phyloP scores from a whole-genome alignment of 2,329 filamentous ascomycete species.

The Apiospora phragmitis region DNA sequence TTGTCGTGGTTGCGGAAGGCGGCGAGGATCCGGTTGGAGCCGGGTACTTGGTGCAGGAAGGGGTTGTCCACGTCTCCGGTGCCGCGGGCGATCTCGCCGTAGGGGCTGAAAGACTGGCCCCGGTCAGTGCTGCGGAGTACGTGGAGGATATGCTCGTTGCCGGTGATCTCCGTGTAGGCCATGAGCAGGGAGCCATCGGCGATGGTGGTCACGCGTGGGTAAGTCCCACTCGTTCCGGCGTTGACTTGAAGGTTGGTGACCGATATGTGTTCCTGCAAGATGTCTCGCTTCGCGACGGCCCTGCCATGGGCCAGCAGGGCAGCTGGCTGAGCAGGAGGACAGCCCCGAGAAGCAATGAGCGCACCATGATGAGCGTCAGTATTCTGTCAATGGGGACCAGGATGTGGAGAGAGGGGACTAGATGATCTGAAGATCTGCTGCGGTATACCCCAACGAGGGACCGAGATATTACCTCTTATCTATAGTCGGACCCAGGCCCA shows the following conservation, averaged over 20 bases:
- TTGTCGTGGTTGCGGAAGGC: constrained; percentile 45
- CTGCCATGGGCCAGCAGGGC: background rate
- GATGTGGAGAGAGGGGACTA: background rate
- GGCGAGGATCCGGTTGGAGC: constrained; percentile 31
- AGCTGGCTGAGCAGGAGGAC: background rate
- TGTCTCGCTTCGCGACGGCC: background rate
- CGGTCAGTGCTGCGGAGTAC: constrained; percentile 38
- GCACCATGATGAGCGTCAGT: background rate
- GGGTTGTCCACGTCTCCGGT: constrained; percentile 41
- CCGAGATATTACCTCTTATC: background rate
- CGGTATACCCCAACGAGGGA: background rate
- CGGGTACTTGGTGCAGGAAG: constrained; percentile 37
- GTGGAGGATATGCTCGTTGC: constrained; percentile 29
- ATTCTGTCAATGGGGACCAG: background rate
- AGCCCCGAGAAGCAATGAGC: background rate
- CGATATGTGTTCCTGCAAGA: background rate
- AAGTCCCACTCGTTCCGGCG: constrained; percentile 30
- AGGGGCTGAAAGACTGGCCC: constrained; percentile 34
- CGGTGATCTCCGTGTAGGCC: constrained; percentile 35
- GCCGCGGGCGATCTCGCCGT: constrained; percentile 36
- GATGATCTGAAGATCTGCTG: background rate
- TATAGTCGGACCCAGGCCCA: background rate
- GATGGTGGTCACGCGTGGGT: constrained; percentile 39
- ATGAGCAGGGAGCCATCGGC: constrained; percentile 40
- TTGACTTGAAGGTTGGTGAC: background rate